A percentile compares a stretch with the other conserved stretches of the same genome.
phyloP scores from a whole-genome alignment of 2,329 filamentous ascomycete species.

The Neopestalotiopsis sp. region DNA sequence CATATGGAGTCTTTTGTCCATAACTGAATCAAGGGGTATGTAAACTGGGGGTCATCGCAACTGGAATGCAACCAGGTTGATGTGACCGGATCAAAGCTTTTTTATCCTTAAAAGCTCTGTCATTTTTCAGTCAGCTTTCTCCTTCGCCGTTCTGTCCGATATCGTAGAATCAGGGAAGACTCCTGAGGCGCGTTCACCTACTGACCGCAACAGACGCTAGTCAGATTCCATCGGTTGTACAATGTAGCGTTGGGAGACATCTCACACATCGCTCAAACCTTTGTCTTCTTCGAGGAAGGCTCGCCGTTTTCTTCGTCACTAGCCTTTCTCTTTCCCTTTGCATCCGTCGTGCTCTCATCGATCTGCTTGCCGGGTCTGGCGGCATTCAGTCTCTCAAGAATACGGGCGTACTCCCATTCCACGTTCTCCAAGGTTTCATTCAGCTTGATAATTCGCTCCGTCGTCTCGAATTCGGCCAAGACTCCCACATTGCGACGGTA shows the following conservation, averaged over 20 bases:
- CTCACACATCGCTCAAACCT: constrained; percentile 37
- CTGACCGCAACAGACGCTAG: neutral
- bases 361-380: constrained; percentile 22
- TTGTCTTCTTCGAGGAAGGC: constrained; percentile 50
- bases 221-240: neutral
- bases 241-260: neutral
- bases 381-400: constrained; percentile 50
- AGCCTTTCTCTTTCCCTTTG: constrained; percentile 53
- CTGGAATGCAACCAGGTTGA: too few species aligned
- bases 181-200: neutral
- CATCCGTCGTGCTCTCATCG: constrained; percentile 10
- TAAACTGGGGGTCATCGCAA: too few species aligned
- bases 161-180: neutral
- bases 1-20: too few species aligned
- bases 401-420: constrained; percentile 73
- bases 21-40: too few species aligned
- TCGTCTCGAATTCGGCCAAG: constrained; percentile 70
- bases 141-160: too few species aligned
- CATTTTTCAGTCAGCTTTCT: too few species aligned
- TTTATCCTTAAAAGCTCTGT: too few species aligned
- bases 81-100: too few species aligned
- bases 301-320: constrained; percentile 29
- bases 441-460: constrained; percentile 74
- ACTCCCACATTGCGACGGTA: constrained; percentile 76
- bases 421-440: constrained; percentile 72